These are phyloP conservation scores for Rhypophila decipiens DNA, from an alignment of 495 filamentous ascomycete genomes.

Conservation along the genomic window DNA sequence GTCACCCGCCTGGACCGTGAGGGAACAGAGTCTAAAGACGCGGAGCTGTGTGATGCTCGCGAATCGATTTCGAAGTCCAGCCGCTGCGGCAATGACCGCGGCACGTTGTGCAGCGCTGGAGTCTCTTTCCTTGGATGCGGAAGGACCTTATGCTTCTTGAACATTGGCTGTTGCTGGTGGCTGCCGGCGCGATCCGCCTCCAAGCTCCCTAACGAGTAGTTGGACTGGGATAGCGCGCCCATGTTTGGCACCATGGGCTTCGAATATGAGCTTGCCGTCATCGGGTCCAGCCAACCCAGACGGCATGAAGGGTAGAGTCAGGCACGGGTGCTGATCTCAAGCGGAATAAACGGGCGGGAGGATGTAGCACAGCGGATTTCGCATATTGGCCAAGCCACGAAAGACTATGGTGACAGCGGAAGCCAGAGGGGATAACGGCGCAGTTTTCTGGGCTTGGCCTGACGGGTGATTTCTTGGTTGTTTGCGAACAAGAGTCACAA, in stretches of 20 bases:
- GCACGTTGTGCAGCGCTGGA: conserved; percentile 6
- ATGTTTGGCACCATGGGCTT: conserved; percentile 15
- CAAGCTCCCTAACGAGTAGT: conserved; percentile 11
- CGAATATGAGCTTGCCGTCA: conserved; percentile 17
- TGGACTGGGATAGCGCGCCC: conserved; percentile 17
- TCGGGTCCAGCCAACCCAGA: conserved; percentile 1
- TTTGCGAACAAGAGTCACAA: no score
- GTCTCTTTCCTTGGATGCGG: conserved; percentile 40
- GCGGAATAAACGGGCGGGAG: no score
- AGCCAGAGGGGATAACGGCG: neutral
- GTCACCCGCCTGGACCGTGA: conserved; percentile 21
- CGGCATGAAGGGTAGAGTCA: conserved; percentile 3
- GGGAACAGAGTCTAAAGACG: conserved; percentile 17
- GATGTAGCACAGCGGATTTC: no score
- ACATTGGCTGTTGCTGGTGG: conserved; percentile 33
- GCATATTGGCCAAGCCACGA: conserved; percentile 20
- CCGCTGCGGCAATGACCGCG: conserved; percentile 8
- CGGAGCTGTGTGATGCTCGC: conserved; percentile 15
- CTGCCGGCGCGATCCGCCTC: conserved; percentile 8
- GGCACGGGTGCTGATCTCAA: no score
- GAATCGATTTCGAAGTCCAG: conserved; percentile 12
- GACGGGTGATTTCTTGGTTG: no score
- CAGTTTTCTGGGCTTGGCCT: neutral
- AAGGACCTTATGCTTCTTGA: conserved; percentile 51
- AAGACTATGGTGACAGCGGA: no score